Evolutionary conservation across 2,329 filamentous ascomycete species (phyloP), one percentile per base, ranked within the genome.

Genomic region (Sporothrix phasma): DNA sequence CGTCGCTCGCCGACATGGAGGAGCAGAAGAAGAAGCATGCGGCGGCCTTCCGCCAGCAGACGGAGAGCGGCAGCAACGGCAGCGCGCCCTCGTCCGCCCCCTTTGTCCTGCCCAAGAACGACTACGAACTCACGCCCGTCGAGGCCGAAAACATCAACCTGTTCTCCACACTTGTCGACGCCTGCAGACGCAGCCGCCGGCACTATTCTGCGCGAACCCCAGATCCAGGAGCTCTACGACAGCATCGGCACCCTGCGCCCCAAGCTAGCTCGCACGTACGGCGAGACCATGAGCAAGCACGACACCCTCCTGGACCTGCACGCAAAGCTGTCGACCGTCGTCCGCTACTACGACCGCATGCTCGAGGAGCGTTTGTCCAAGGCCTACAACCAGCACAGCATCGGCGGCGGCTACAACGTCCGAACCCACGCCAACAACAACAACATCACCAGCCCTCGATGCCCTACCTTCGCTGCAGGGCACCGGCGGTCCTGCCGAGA

Each of bases 271-370:
- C 85, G 94, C 64, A 97, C 93, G 0, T 97, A 97, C 73, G 94
- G 94, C 63, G 94, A 99, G 78, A 97, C 94, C 0, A 97, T 99
- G 94, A 97, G 94, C 83, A 99, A 99, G 76, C 94, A 97, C 75
- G 92, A 99, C 74, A 94, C 93, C 0, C 81, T 99, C 10, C 83
- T 97, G 26, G 94, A 99, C 74, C 80, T 99, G 0, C 94, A 99
- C 73, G 89, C 92, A 19, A 99, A 99, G 74, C 80, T 99, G 26
- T 94, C 93, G 0, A 97, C 93, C 0, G 94, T 97, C 29, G 94
- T 99, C 5, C 86, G 94, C 39, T 97, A 97, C 73, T 99, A 99
- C 73, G 94, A 99, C 74, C 87, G 92, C 46, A 97, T 99, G 94
- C 82, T 99, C 17, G 94, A 99, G 75, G 94, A 99, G 68, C 86